Conservation (phyloP, 2,329 filamentous ascomycete genomes). For the Aspergillus phoenicis region DNA sequence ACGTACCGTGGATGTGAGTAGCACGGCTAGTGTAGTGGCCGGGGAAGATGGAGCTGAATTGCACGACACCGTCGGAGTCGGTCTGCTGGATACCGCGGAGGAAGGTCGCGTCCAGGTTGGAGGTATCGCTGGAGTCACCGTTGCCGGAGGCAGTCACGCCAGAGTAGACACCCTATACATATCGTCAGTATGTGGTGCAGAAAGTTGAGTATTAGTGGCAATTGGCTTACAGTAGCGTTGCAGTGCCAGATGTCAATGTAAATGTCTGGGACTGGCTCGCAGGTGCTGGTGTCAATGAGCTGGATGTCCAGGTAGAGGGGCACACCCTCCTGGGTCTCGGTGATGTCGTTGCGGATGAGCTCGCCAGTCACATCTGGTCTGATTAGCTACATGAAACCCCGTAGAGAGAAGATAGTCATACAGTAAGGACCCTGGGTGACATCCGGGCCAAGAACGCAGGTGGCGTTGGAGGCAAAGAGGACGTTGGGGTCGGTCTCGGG, state of each 20-base stretch:
- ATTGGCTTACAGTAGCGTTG: slow-evolving; percentile 39
- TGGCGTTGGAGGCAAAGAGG: slow-evolving; percentile 36
- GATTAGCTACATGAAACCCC: background rate
- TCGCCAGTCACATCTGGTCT: slow-evolving; percentile 40
- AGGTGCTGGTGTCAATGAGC: slow-evolving; percentile 45
- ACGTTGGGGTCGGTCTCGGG: slow-evolving; percentile 26
- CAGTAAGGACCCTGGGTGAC: slow-evolving; percentile 59
- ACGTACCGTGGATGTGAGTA: slow-evolving; percentile 39
- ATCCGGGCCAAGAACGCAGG: slow-evolving; percentile 57
- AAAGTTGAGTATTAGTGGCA: background rate
- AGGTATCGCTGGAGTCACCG: slow-evolving; percentile 40
- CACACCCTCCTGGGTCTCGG: slow-evolving; percentile 37
- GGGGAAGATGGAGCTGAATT: slow-evolving; percentile 49
- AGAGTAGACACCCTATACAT: slow-evolving; percentile 41
- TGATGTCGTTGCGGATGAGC: slow-evolving; percentile 42
- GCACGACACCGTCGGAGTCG: slow-evolving; percentile 45
- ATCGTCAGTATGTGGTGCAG: background rate
- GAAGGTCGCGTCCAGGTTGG: slow-evolving; percentile 47
- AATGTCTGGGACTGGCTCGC: slow-evolving; percentile 42
- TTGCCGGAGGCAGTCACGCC: slow-evolving; percentile 42
- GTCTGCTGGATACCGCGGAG: slow-evolving; percentile 50
- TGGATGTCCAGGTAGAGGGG: slow-evolving; percentile 46
- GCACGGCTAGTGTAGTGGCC: slow-evolving; percentile 49
- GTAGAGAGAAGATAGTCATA: slow-evolving; percentile 9
- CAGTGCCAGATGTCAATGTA: slow-evolving; percentile 33